Evolutionary conservation across 1,284 basidiomycete species (phyloP), one percentile per base, ranked within the genome.

Genomic region (Tilletia caries): DNA sequence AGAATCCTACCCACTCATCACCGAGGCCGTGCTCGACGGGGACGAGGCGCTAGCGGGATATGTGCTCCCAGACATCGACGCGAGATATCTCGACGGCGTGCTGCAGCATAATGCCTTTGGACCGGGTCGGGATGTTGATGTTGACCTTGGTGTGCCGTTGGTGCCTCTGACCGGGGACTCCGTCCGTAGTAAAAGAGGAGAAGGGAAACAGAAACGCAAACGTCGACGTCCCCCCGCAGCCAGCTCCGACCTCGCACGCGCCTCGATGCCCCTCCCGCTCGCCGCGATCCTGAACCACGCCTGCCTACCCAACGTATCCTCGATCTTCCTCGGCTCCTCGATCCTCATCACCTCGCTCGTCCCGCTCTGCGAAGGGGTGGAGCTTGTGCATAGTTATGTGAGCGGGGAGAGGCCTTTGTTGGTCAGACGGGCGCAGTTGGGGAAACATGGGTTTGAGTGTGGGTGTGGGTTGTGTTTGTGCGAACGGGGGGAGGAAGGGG

Each of bases 51-150:
- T 74, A 23, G 66, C 70, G 29, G 72, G 69, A 13, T 37, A 65
- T 1, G 25, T 34, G 0, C 66, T 65, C 1, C 70, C 71, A 0
- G 60, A 67, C 0, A 73, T 80, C 46, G 72, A 78, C 27, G 69
- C 81, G 37, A 74, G 72, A 50, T 83, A 83, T 69, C 73, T 82
- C 27, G 80, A 83, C 66, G 79, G 80, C 12, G 81, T 83, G 13
- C 73, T 83, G 12, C 77, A 80, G 18, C 80, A 81, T 74, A 83
- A 83, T 68, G 81, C 81, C 10, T 83, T 83, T 64, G 81, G 81
- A 0, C 81, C 81, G 2, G 78, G 64, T 44, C 44, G 48, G 10
- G 65, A 65, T 10, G 64, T 65, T 18, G 43, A 37, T 6, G 15
- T 43, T 8, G 41, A 67, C 13, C 41, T 25, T 1, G 4, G 18